Percentiles rank a stretch among this genome's conserved stretches.
Conservation (phyloP, 208 protist genomes). For the Endotrypanum monterogeii region DNA sequence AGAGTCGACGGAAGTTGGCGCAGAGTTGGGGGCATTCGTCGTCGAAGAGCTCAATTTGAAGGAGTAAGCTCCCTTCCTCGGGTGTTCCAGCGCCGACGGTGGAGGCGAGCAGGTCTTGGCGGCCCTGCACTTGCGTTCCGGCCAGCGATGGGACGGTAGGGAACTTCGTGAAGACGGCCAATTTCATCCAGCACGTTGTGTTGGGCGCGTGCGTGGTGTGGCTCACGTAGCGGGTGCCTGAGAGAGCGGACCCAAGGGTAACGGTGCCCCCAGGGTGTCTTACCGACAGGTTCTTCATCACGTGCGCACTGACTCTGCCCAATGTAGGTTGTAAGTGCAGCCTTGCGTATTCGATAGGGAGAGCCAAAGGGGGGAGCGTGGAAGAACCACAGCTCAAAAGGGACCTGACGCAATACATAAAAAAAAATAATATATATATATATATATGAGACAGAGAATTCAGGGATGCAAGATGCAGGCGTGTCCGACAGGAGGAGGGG, state of each 20-base stretch:
- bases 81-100: conserved; percentile 49
- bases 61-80: conserved; percentile 22
- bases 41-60: conserved; percentile 85
- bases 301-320: neutral
- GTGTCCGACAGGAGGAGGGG: too few species aligned
- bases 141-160: conserved; percentile 71
- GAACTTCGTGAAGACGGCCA: conserved; percentile 69
- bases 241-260: conserved; percentile 42
- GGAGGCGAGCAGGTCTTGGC: conserved; percentile 45
- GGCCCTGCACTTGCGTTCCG: conserved; percentile 56
- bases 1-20: conserved; percentile 80
- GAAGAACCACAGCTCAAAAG: neutral
- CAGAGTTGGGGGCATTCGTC: conserved; percentile 78
- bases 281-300: conserved; percentile 38
- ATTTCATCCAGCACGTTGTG: conserved; percentile 70
- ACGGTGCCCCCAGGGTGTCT: conserved; percentile 55
- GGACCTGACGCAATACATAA: neutral
- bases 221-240: conserved; percentile 65
- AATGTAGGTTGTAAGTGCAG: neutral
- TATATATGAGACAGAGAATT: too few species aligned
- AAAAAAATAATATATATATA: neutral
- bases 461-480: too few species aligned
- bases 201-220: conserved; percentile 43
- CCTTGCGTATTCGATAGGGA: neutral
- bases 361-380: neutral